A percentile compares a stretch with the other conserved stretches of the same genome.
Conservation (phyloP, 495 filamentous ascomycete species). For the Penicillium arizonense region DNA sequence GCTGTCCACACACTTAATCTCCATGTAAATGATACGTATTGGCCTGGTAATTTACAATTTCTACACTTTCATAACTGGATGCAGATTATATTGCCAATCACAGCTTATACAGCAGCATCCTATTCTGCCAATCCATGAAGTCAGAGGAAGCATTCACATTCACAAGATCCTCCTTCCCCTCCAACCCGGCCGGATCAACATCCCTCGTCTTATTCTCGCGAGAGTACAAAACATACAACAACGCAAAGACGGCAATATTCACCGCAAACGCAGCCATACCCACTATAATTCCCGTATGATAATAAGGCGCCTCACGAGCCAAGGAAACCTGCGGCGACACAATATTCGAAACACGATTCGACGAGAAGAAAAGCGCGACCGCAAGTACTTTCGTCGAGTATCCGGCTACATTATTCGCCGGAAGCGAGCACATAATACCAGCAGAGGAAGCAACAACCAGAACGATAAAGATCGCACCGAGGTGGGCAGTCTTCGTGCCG, state of each 20-base stretch:
- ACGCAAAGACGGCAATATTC: slow-evolving; percentile 7
- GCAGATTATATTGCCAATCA: slow-evolving; percentile 1
- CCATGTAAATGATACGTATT: no score
- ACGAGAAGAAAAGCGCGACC: neutral
- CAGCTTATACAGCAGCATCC: slow-evolving; percentile 7
- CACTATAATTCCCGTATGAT: slow-evolving; percentile 6
- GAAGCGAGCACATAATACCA: no score
- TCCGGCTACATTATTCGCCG: slow-evolving; percentile 7
- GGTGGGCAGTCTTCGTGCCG: no score
- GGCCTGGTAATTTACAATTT: no score
- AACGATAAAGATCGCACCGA: no score
- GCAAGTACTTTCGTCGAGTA: slow-evolving; percentile 11
- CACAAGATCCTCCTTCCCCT: slow-evolving; percentile 9
- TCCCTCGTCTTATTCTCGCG: slow-evolving; percentile 3
- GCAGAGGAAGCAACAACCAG: no score
- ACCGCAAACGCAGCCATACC: slow-evolving; percentile 3
- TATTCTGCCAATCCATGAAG: slow-evolving; percentile 10
- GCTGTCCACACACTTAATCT: no score
- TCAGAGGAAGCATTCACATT: slow-evolving; percentile 12
- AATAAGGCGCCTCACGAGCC: slow-evolving; percentile 1
- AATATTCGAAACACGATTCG: slow-evolving; percentile 8
- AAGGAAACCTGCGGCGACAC: slow-evolving; percentile 8
- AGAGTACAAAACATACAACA: slow-evolving; percentile 6
- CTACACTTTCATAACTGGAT: no score
- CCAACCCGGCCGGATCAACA: neutral